phyloP scores from a whole-genome alignment of 2,329 filamentous ascomycete species.

The Cladosporium sp. region DNA sequence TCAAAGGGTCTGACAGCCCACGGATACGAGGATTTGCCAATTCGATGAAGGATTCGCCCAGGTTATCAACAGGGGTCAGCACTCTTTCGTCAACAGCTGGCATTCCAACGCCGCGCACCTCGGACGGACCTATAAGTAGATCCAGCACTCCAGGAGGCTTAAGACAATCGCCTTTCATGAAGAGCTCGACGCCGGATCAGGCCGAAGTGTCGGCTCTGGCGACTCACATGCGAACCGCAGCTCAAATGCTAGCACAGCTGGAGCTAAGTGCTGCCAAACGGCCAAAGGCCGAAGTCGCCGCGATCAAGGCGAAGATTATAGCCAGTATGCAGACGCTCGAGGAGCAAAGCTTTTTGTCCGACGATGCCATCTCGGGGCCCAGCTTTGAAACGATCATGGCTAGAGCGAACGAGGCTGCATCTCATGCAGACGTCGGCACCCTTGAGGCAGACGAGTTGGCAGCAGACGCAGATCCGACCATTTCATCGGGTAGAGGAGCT shows the following conservation, averaged over 20 bases:
- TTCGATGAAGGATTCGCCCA: constrained; percentile 44
- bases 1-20: constrained; percentile 50
- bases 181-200: constrained; percentile 62
- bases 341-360: constrained; percentile 78
- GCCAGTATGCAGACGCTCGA: constrained; percentile 87
- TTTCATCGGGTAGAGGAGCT: constrained; percentile 71
- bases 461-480: constrained; percentile 38
- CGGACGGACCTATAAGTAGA: constrained; percentile 66
- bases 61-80: constrained; percentile 62
- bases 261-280: constrained; percentile 79
- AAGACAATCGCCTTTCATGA: constrained; percentile 58
- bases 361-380: constrained; percentile 65
- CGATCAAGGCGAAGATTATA: constrained; percentile 83
- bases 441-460: constrained; percentile 53
- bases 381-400: constrained; percentile 84
- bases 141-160: constrained; percentile 66
- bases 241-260: constrained; percentile 82
- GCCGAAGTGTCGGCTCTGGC: constrained; percentile 80
- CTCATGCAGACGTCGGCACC: constrained; percentile 52
- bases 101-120: constrained; percentile 66
- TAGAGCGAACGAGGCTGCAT: constrained; percentile 59
- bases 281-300: constrained; percentile 76
- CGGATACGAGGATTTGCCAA: constrained; percentile 27
- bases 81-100: constrained; percentile 62
- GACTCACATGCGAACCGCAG: constrained; percentile 83